Base-by-base conservation (phyloP, 1,284 basidiomycete genomes). In the Ganoderma lucidum region DNA sequence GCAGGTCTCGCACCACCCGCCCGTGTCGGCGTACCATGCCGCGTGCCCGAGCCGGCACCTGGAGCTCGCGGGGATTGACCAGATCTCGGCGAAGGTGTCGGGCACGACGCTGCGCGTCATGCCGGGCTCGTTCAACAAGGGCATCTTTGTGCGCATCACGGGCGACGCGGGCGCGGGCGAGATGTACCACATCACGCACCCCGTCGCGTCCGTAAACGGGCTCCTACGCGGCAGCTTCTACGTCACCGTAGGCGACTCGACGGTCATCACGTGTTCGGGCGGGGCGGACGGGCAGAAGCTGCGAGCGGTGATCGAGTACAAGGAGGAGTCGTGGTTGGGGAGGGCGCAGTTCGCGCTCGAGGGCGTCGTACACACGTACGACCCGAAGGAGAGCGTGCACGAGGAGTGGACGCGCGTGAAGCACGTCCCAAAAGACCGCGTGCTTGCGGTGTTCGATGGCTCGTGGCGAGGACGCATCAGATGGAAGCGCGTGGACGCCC, bases 271-370 rank as follows among this genome's bases (percentile, higher is more conserved):
- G 23, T 96, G 94, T 78, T 86, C 86, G 15, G 92, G 92, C 6
- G 90, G 90, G 12, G 53, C 53, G 39, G 61, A 86, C 23, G 87
- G 86, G 67, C 87, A 87, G 75, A 71, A 75, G 70, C 88, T 96
- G 75, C 87, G 96, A 65, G 86, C 95, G 8, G 87, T 99, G 69
- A 88, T 98, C 68, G 96, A 97, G 76, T 99, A 98, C 84, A 96
- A 96, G 82, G 97, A 99, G 77, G 96, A 99, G 93, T 95, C 94
- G 12, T 99, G 97, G 97, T 85, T 99, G 58, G 93, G 96, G 60
- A 92, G 87, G 75, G 91, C 97, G 6, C 93, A 94, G 71, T 99
- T 95, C 84, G 84, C 93, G 41, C 76, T 96, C 14, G 97, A 99
- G 76, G 97, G 96, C 61, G 91, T 97, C 58, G 91, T 99, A 65